Percentiles rank a stretch among this genome's conserved stretches.
phyloP scores from a whole-genome alignment of 441 rosid species.

The Populus hybrid region DNA sequence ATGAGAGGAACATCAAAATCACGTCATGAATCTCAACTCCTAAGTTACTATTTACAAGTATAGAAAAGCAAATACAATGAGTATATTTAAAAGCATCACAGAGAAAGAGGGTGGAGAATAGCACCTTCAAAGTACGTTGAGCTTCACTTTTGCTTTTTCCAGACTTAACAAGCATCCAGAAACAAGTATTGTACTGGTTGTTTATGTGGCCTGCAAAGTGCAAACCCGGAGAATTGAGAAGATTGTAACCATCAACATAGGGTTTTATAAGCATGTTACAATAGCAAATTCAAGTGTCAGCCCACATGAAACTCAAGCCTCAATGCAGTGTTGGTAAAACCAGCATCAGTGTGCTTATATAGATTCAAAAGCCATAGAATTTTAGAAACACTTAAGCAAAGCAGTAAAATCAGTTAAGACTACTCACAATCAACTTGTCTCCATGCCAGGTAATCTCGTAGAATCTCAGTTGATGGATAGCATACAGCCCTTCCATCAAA shows the following conservation, averaged over 20 bases:
- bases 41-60: background rate
- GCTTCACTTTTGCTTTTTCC: constrained; percentile 30
- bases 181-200: constrained; percentile 45
- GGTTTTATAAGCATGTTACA: background rate
- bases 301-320: constrained; percentile 1
- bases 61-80: constrained; percentile 25
- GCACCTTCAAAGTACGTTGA: constrained; percentile 24
- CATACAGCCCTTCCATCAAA: constrained; percentile 96
- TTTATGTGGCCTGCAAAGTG: constrained; percentile 82
- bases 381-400: background rate
- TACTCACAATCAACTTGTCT: constrained; percentile 98
- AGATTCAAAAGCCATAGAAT: background rate
- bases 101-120: background rate
- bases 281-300: background rate
- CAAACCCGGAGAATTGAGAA: background rate
- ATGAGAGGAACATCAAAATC: background rate
- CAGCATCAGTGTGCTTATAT: background rate
- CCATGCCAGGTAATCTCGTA: constrained; percentile 89
- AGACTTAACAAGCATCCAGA: background rate
- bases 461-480: constrained; percentile 75
- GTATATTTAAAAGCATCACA: constrained; percentile 40
- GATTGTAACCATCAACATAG: background rate
- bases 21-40: background rate
- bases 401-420: background rate
- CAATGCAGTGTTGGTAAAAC: background rate